Conservation (phyloP, 2,329 filamentous ascomycete species). For the Sclerotinia nivalis region DNA sequence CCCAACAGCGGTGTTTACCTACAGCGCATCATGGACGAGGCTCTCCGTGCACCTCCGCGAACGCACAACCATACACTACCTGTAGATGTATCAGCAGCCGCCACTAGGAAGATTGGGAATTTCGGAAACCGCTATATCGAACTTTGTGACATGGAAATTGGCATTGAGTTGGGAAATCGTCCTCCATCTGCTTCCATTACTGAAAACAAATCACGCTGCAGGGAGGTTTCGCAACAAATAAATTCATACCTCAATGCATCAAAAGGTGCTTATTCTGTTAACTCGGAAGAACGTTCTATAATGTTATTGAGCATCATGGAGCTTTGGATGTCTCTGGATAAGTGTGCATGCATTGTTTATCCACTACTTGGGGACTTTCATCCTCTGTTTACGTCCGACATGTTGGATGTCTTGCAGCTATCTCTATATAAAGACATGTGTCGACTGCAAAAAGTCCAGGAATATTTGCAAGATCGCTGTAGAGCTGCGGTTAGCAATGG, state of each 20-base stretch:
- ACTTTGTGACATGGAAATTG: conserved; percentile 31
- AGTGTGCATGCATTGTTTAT: conserved; percentile 44
- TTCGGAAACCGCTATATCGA: conserved; percentile 36
- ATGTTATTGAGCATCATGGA: conserved; percentile 57
- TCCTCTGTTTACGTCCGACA: conserved; percentile 51
- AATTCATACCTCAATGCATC: conserved; percentile 43
- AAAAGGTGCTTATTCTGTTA: conserved; percentile 44
- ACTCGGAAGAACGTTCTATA: conserved; percentile 52
- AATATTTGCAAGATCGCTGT: conserved; percentile 48
- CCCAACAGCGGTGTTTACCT: conserved; percentile 46
- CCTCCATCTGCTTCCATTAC: conserved; percentile 3
- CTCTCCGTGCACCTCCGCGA: neutral
- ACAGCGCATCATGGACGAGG: conserved; percentile 21
- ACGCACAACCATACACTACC: neutral
- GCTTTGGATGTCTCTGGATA: conserved; percentile 60
- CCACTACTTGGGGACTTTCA: conserved; percentile 53
- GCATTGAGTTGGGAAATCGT: conserved; percentile 24
- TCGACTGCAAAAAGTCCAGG: conserved; percentile 52
- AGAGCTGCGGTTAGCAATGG: conserved; percentile 17
- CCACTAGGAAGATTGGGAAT: conserved; percentile 5
- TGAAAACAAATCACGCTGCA: conserved; percentile 34
- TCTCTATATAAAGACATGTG: conserved; percentile 49
- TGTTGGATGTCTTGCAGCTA: conserved; percentile 58
- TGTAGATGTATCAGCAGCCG: conserved; percentile 9
- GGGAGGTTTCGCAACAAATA: conserved; percentile 42